Conservation (phyloP, 306 rosid genomes). For the Pyrus pyrifolia region DNA sequence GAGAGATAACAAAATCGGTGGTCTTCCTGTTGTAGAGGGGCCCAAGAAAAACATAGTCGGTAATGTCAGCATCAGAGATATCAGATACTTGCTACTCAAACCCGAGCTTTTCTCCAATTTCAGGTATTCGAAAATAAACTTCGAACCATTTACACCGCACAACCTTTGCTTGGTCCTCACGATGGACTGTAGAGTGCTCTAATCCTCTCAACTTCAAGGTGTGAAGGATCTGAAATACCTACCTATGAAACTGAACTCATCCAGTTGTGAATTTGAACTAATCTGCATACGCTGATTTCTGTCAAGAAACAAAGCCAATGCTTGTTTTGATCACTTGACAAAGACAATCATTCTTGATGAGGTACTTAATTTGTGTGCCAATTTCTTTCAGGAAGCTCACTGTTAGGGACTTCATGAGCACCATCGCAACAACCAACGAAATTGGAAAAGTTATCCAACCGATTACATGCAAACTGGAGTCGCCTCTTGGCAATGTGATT, state of each 20-base stretch:
- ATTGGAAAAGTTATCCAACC: slow-evolving; percentile 41
- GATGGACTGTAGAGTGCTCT: background rate
- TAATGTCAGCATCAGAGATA: slow-evolving; percentile 63
- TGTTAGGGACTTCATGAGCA: slow-evolving; percentile 58
- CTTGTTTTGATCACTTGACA: background rate
- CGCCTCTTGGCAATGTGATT: slow-evolving; percentile 57
- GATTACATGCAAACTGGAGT: slow-evolving; percentile 59
- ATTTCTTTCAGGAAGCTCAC: slow-evolving; percentile 62
- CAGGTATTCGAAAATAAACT: slow-evolving; percentile 34
- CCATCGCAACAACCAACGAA: slow-evolving; percentile 27
- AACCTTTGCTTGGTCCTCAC: background rate
- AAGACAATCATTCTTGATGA: background rate
- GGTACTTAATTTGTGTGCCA: background rate
- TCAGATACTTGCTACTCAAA: slow-evolving; percentile 60
- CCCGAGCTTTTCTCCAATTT: slow-evolving; percentile 81
- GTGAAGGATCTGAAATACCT: background rate
- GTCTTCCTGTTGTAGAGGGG: slow-evolving; percentile 75
- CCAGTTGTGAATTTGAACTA: background rate
- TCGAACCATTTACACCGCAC: background rate
- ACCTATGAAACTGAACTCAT: background rate
- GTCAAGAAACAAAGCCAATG: background rate
- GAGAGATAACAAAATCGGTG: slow-evolving; percentile 71
- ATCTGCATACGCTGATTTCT: background rate
- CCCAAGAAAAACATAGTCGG: slow-evolving; percentile 65
- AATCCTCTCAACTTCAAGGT: background rate